Conservation (phyloP, 2,329 filamentous ascomycete species). For the Phaeomoniella chlamydospora region DNA sequence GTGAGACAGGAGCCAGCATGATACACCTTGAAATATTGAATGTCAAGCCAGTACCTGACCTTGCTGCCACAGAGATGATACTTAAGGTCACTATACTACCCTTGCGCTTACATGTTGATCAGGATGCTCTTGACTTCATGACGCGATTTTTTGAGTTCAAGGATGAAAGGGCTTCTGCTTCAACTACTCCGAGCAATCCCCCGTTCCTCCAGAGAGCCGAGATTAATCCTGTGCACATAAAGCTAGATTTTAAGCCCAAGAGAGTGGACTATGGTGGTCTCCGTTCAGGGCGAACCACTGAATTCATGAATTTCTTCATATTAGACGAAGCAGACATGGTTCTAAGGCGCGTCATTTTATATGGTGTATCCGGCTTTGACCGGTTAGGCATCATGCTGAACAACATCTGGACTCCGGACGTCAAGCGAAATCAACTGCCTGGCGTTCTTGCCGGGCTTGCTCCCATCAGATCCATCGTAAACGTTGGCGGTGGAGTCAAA, state of each 20-base stretch:
- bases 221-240: slow-evolving; percentile 67
- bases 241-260: slow-evolving; percentile 94
- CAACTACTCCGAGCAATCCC: slow-evolving; percentile 51
- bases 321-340: slow-evolving; percentile 79
- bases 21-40: slow-evolving; percentile 77
- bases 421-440: slow-evolving; percentile 77
- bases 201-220: slow-evolving; percentile 86
- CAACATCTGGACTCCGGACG: slow-evolving; percentile 91
- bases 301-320: slow-evolving; percentile 98
- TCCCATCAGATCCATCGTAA: slow-evolving; percentile 78
- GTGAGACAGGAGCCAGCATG: slow-evolving; percentile 80
- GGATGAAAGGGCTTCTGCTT: slow-evolving; percentile 45
- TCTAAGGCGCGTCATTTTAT: slow-evolving; percentile 78
- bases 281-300: slow-evolving; percentile 82
- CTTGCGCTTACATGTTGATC: slow-evolving; percentile 83
- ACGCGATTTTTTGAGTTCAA: slow-evolving; percentile 98
- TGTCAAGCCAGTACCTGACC: slow-evolving; percentile 68
- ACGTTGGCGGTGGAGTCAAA: slow-evolving; percentile 73
- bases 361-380: slow-evolving; percentile 83
- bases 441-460: slow-evolving; percentile 79
- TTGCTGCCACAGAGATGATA: slow-evolving; percentile 82
- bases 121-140: slow-evolving; percentile 94
- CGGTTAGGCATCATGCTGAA: slow-evolving; percentile 80
- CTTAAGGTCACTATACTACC: slow-evolving; percentile 67
- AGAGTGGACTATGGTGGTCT: slow-evolving; percentile 91